Evolutionary conservation across 176 grass and related monocot species (phyloP), one percentile per base, ranked within the genome.

Genomic region (Eragrostis nindensis): DNA sequence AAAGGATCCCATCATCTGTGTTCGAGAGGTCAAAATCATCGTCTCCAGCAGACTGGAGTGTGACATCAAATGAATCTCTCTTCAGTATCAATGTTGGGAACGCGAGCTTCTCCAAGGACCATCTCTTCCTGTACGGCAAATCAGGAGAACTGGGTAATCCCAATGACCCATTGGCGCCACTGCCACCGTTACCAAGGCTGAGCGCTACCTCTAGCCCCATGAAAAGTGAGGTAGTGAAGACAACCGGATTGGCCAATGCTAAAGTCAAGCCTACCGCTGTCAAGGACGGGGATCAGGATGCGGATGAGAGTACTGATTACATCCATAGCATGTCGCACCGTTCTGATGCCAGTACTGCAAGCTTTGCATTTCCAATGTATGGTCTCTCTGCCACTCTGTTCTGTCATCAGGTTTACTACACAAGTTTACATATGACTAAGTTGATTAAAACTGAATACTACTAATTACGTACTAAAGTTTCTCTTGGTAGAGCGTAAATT

Each of bases 321-420:
- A 73, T 64, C 32, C 19, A 86, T 24, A 89, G 53, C 81, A 8
- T 76, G 36, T 88, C 87, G 0, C 80, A 87, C 63, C 79, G 62
- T 4, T 93, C 89, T 27, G 81, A 89, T 76, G 85, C 85, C 70
- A 89, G 87, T 69, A 77, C 83, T 12, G 79, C 84, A 38, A 94
- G 88, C 73, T 97, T 97, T 32, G 91, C 88, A 9, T 97, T 94
- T 61, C 91, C 91, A 19, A 89, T 97, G 94, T 97, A 97, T 79
- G 89, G 5, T 40, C 22, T 77, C 87, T 89, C 57, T 79, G 32
- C 27, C 43, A 62, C 56, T 66, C 43, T 71, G 16, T 43, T 62
- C 18, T 38, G 27, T 76, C 36, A 75, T 41, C 25, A 43, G 19
- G 5, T 73, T 79, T 41, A 42, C 26, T 72, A 44, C 43, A 85